Conservation (phyloP, 805 yeast species). For the Saccharomycopsis selenospora region DNA sequence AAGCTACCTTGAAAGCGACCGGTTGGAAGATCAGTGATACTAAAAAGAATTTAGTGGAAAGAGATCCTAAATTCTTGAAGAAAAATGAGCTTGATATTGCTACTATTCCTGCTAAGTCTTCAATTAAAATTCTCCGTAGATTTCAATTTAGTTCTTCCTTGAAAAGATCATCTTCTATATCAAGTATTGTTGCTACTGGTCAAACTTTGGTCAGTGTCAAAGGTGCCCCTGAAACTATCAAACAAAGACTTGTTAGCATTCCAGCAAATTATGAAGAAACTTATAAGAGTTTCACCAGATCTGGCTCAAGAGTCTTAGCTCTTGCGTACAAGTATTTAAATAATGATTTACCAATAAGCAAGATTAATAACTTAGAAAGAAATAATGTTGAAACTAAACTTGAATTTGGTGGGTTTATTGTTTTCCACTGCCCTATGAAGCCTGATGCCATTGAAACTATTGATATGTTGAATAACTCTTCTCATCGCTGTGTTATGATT, state of each 20-base stretch:
- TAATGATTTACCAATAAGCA: slow-evolving; percentile 38
- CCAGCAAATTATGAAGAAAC: slow-evolving; percentile 79
- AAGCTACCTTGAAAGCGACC: slow-evolving; percentile 84
- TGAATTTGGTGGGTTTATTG: slow-evolving; percentile 83
- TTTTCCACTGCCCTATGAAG: slow-evolving; percentile 96
- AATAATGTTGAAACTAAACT: slow-evolving; percentile 69
- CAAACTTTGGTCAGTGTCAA: slow-evolving; percentile 75
- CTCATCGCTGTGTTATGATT: slow-evolving; percentile 95
- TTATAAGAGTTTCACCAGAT: slow-evolving; percentile 84
- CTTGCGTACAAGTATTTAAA: slow-evolving; percentile 75
- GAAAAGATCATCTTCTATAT: slow-evolving; percentile 88
- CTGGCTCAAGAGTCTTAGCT: slow-evolving; percentile 96
- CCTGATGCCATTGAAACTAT: slow-evolving; percentile 86
- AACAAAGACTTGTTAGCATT: slow-evolving; percentile 59
- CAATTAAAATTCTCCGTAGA: slow-evolving; percentile 72
- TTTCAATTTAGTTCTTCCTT: slow-evolving; percentile 95
- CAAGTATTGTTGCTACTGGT: slow-evolving; percentile 43
- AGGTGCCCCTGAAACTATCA: slow-evolving; percentile 97
- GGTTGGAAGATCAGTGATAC: slow-evolving; percentile 69
- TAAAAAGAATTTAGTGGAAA: slow-evolving; percentile 57
- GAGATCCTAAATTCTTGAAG: slow-evolving; percentile 27
- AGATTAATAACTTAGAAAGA: slow-evolving; percentile 58
- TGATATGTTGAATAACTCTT: slow-evolving; percentile 86
- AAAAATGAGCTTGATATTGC: slow-evolving; percentile 23
- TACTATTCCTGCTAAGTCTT: slow-evolving; percentile 25